Conservation (phyloP, 2,329 filamentous ascomycete genomes). For the Epichloe sylvatica region DNA sequence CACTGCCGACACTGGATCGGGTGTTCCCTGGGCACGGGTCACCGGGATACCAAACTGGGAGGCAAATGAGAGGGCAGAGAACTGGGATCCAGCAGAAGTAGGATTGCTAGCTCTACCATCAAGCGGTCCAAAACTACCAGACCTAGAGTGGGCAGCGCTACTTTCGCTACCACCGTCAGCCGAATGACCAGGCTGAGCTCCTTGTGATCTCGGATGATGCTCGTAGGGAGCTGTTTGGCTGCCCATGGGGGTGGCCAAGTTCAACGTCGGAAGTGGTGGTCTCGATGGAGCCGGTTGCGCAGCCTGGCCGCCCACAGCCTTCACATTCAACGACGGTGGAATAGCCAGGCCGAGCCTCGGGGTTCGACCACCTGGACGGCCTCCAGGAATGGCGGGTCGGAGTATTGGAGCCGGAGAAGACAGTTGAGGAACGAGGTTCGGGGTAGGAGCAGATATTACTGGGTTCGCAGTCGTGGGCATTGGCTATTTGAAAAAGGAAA, state of each 20-base stretch:
- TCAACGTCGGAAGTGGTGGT: conserved; percentile 60
- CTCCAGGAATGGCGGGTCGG: conserved; percentile 66
- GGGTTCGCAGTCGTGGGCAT: conserved; percentile 10
- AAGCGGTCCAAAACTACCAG: conserved; percentile 66
- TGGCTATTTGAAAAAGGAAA: conserved; percentile 8
- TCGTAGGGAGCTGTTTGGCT: conserved; percentile 60
- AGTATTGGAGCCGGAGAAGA: conserved; percentile 67
- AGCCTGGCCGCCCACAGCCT: conserved; percentile 49
- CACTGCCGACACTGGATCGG: conserved; percentile 79
- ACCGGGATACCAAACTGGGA: conserved; percentile 55
- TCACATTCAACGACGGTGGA: conserved; percentile 69
- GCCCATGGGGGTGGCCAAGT: conserved; percentile 79
- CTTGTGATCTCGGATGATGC: conserved; percentile 38
- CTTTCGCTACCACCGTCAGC: conserved; percentile 68
- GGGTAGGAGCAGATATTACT: conserved; percentile 18
- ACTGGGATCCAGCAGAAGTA: conserved; percentile 76
- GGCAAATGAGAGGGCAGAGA: conserved; percentile 70
- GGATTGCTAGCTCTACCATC: conserved; percentile 69
- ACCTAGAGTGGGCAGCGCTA: conserved; percentile 65
- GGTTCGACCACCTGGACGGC: conserved; percentile 48
- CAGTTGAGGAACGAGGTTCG: conserved; percentile 42
- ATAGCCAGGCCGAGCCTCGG: conserved; percentile 82
- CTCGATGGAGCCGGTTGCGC: conserved; percentile 20
- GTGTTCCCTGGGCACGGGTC: conserved; percentile 50
- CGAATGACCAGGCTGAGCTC: conserved; percentile 45